Conservation (phyloP, 2,329 filamentous ascomycete species). For the Verticillium tricorpus region DNA sequence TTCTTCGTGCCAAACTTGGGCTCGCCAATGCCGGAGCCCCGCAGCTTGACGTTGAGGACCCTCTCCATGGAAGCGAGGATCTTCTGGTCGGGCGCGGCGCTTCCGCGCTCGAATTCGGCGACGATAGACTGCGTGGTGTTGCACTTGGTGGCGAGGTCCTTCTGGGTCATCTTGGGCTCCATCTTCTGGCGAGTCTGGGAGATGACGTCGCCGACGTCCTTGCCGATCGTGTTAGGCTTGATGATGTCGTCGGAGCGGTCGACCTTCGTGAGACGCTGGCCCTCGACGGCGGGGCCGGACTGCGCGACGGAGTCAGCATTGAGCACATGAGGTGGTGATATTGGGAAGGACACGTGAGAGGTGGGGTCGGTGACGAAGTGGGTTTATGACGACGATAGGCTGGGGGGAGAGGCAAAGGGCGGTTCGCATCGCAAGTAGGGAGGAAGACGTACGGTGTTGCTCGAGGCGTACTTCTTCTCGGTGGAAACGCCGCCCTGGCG, state of each 20-base stretch:
- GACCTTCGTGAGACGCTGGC: slow-evolving; percentile 95
- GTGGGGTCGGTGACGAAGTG: slow-evolving; percentile 3
- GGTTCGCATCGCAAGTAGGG: neutral
- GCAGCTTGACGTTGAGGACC: slow-evolving; percentile 81
- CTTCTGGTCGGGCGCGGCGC: slow-evolving; percentile 77
- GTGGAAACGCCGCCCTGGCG: slow-evolving; percentile 75
- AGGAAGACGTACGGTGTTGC: slow-evolving; percentile 67
- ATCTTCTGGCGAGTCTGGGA: slow-evolving; percentile 71
- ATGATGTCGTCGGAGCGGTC: slow-evolving; percentile 96
- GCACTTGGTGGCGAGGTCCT: slow-evolving; percentile 78
- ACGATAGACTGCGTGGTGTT: slow-evolving; percentile 80
- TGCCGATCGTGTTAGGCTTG: slow-evolving; percentile 88
- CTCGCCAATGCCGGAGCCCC: slow-evolving; percentile 79
- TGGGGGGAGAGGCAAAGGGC: neutral
- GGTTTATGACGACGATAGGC: slow-evolving; percentile 4
- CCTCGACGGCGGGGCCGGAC: slow-evolving; percentile 61
- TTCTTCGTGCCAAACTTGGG: slow-evolving; percentile 76
- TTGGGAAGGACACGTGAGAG: neutral
- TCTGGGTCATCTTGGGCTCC: slow-evolving; percentile 95
- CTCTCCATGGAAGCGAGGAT: slow-evolving; percentile 73
- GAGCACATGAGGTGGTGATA: neutral
- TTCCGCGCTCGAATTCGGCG: slow-evolving; percentile 80
- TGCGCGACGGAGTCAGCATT: slow-evolving; percentile 21
- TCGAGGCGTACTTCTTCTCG: slow-evolving; percentile 83
- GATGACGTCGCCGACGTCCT: slow-evolving; percentile 78